Evolutionary conservation across 495 filamentous ascomycete species (phyloP), one percentile per base, ranked within the genome.

Genomic region (Daldinia bambusicola): DNA sequence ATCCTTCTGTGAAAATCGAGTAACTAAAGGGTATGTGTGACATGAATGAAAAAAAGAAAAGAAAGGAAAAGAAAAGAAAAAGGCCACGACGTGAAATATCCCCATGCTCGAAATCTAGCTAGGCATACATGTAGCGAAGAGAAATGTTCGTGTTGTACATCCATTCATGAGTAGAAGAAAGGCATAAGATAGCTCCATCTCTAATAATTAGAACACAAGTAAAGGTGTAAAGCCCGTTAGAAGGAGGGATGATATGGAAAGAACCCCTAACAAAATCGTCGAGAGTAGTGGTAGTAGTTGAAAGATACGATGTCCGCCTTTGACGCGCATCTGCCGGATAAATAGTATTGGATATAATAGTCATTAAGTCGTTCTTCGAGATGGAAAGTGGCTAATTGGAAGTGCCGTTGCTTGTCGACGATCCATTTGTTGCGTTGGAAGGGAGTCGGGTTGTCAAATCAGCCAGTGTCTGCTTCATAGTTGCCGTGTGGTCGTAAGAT

Each of bases 61-160:
- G 56, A n/a, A n/a, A n/a, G n/a, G n/a, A n/a, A n/a, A 26, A 26
- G 26, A 26, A 26, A 26, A 26, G 3, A 26, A 40, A 53, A 41
- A 67, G 56, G 30, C 26, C 16, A 45, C 58, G 20, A 26, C n/a
- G 14, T 12, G 6, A 37, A 45, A 58, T 38, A n/a, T 50, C 30
- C 55, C 14, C 14, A 8, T 45, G 34, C 48, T 14, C 31, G 0
- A 53, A 55, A 62, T 52, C 36, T 55, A 48, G 2, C 18, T 48
- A 22, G 18, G 18, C 18, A 53, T 58, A 48, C 41, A 58, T 50
- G 36, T 13, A 9, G 30, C 13, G 26, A 53, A 38, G n/a, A 41
- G 31, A 55, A 59, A 6, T 18, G 3, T 13, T 51, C 22, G 12
- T 58, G 34, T 48, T 61, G 22, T 66, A 71, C 63, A 63, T 55